A percentile compares a stretch with the other conserved stretches of the same genome.
Conservation (phyloP, 371 early-diverging fungal species). For the Mucor sp. region DNA sequence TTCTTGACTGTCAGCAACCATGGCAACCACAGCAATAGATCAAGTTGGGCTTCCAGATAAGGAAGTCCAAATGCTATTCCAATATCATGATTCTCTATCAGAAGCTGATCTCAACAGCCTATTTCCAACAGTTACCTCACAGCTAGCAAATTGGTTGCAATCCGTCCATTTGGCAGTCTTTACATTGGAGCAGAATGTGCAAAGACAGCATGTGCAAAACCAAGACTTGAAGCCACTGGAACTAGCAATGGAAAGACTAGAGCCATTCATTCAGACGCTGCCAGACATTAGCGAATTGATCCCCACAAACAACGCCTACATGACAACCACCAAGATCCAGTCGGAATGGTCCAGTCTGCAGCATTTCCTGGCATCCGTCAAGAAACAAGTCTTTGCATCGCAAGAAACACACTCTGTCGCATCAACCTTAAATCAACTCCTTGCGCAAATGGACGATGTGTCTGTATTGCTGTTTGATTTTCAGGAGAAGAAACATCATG, state of each 20-base stretch:
- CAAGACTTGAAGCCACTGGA: constrained; percentile 24
- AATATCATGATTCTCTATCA: constrained; percentile 41
- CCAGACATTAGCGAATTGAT: constrained; percentile 49
- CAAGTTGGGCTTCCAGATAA: constrained; percentile 32
- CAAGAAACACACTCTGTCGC: constrained; percentile 28
- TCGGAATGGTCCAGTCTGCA: constrained; percentile 53
- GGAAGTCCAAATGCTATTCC: constrained; percentile 30
- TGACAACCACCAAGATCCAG: constrained; percentile 43
- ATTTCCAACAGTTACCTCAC: constrained; percentile 34
- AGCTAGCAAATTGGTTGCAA: constrained; percentile 44
- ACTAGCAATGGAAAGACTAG: constrained; percentile 51
- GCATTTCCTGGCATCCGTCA: constrained; percentile 45
- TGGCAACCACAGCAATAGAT: constrained; percentile 7
- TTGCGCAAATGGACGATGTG: constrained; percentile 40
- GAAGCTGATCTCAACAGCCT: constrained; percentile 35
- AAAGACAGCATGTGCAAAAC: background rate
- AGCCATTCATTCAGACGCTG: constrained; percentile 48
- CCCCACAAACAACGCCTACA: constrained; percentile 36
- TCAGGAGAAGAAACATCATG: constrained; percentile 44
- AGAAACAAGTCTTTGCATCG: constrained; percentile 22
- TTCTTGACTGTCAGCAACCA: constrained; percentile 4
- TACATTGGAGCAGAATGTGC: constrained; percentile 36
- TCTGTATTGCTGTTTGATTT: constrained; percentile 45
- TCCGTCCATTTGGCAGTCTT: constrained; percentile 42
- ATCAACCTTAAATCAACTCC: constrained; percentile 28